A percentile compares a stretch with the other conserved stretches of the same genome.
These are phyloP conservation scores for Fusarium keratoplasticum DNA, from an alignment of 2,329 filamentous ascomycete species.

Conservation along the genomic window DNA sequence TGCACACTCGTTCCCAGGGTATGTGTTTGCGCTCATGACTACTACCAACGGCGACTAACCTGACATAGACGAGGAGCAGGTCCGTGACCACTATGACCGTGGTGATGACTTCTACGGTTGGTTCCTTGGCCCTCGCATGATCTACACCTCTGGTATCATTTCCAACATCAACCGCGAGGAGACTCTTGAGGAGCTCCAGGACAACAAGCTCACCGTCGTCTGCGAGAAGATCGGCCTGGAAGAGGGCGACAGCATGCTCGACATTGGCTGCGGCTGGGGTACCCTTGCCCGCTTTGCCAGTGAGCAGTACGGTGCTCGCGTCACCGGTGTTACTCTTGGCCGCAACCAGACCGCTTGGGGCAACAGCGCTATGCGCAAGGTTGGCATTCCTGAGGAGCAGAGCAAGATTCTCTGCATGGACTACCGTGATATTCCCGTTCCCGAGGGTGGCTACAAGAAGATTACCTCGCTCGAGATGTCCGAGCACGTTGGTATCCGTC, in stretches of 20 bases:
- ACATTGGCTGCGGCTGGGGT: conserved; percentile 98
- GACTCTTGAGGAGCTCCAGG: conserved; percentile 92
- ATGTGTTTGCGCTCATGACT: conserved; percentile 3
- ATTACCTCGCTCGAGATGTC: conserved; percentile 99
- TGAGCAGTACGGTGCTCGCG: conserved; percentile 87
- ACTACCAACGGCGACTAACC: conserved; percentile 15
- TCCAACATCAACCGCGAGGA: conserved; percentile 89
- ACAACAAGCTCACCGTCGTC: conserved; percentile 95
- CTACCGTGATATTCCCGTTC: conserved; percentile 91
- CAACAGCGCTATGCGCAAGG: conserved; percentile 86
- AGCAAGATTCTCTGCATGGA: conserved; percentile 95
- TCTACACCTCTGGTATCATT: conserved; percentile 97
- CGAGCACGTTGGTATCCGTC: conserved; percentile 95
- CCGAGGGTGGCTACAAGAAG: conserved; percentile 80
- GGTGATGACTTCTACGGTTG: conserved; percentile 99
- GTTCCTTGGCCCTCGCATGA: conserved; percentile 98
- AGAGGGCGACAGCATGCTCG: conserved; percentile 84
- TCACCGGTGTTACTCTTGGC: conserved; percentile 92
- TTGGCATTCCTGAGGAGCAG: conserved; percentile 86
- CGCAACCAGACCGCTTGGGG: conserved; percentile 98
- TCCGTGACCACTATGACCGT: conserved; percentile 96
- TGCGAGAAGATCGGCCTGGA: conserved; percentile 95
- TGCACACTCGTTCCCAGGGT: conserved; percentile 91
- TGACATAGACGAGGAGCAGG: conserved; percentile 83
- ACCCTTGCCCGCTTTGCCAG: conserved; percentile 94